Evolutionary conservation across 2,329 filamentous ascomycete species (phyloP).

Genomic region (Xylaria digitata): DNA sequence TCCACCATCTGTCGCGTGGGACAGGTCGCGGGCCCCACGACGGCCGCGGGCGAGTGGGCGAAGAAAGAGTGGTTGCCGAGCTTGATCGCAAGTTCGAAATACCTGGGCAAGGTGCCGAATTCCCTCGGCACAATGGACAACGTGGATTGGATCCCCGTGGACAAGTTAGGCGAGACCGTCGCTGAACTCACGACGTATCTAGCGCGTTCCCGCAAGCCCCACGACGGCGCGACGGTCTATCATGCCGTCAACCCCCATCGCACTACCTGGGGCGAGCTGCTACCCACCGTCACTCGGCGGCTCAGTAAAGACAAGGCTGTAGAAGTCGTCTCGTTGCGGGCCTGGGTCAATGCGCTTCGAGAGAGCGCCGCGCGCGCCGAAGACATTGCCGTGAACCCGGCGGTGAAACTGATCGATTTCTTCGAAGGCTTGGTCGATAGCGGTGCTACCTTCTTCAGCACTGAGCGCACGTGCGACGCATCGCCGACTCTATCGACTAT

Average conservation of each 20-base stretch:
- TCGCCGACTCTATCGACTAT: constrained; percentile 29
- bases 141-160: constrained; percentile 42
- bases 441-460: constrained; percentile 6
- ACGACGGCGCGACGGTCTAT: constrained; percentile 35
- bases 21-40: constrained; percentile 41
- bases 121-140: constrained; percentile 32
- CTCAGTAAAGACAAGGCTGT: constrained; percentile 16
- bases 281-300: constrained; percentile 22
- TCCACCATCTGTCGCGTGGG: constrained; percentile 38
- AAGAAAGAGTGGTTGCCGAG: constrained; percentile 44
- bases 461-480: constrained; percentile 8
- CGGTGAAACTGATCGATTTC: constrained; percentile 34
- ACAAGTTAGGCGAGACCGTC: constrained; percentile 32
- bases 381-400: constrained; percentile 32
- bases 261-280: constrained; percentile 35
- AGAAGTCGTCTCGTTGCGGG: constrained; percentile 31
- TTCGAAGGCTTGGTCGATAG: constrained; percentile 31
- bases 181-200: constrained; percentile 36
- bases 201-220: neutral
- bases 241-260: constrained; percentile 38
- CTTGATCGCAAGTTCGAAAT: constrained; percentile 41
- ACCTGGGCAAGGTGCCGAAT: constrained; percentile 40
- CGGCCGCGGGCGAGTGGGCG: constrained; percentile 36
- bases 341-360: constrained; percentile 38
- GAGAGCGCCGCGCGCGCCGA: constrained; percentile 30